A percentile compares a stretch with the other conserved stretches of the same genome.
These are phyloP conservation scores for Trapa bicornis DNA, from an alignment of 345 rosid species.

Conservation along the genomic window DNA sequence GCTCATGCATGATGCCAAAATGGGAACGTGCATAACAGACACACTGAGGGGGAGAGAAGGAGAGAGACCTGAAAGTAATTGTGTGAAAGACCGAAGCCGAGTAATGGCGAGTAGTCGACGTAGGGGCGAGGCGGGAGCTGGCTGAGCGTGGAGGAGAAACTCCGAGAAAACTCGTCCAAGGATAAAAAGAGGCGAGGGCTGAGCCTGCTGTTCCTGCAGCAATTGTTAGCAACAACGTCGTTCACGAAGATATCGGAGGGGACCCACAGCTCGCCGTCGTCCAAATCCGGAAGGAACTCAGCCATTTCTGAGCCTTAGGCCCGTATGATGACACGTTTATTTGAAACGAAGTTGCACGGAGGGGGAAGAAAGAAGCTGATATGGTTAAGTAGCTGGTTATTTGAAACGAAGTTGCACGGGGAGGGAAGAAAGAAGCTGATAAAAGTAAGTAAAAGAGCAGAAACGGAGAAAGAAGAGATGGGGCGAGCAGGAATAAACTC, in stretches of 20 bases:
- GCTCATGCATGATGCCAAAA: conserved; percentile 11
- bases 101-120: background rate
- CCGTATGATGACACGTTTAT: too few relatives aligned
- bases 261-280: conserved; percentile 26
- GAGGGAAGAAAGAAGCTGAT: background rate
- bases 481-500: too few relatives aligned
- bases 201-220: conserved; percentile 10
- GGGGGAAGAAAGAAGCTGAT: background rate
- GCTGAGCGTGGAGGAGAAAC: conserved; percentile 14
- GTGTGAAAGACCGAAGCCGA: background rate
- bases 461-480: too few relatives aligned
- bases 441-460: too few relatives aligned
- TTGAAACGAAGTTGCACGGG: background rate
- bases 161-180: conserved; percentile 19
- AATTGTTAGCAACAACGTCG: conserved; percentile 7
- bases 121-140: conserved; percentile 11
- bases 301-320: conserved; percentile 10
- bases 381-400: background rate
- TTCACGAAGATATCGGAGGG: conserved; percentile 22
- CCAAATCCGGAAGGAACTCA: conserved; percentile 24
- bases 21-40: background rate
- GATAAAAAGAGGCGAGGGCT: conserved; percentile 1
- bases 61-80: conserved; percentile 11
- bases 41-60: background rate
- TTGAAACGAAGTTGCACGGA: background rate